These are phyloP conservation scores for Paecilomyces sp. DNA, from an alignment of 2,329 filamentous ascomycete species.

Conservation along the genomic window DNA sequence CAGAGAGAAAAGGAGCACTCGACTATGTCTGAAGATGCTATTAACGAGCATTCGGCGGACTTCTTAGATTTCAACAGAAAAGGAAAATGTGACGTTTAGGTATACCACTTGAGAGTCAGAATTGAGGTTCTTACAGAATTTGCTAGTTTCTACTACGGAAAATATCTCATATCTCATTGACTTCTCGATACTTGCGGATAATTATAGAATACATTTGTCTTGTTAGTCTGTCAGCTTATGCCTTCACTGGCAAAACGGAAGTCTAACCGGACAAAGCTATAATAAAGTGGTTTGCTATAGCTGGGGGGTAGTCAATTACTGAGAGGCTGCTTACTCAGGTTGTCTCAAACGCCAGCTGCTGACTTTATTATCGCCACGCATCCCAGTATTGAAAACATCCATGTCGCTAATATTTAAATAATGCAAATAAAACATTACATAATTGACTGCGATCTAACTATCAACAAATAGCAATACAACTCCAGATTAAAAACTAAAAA, in stretches of 20 bases:
- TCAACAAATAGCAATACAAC: too few relatives aligned
- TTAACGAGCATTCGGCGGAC: neutral
- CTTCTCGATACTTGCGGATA: too few relatives aligned
- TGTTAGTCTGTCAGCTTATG: constrained; percentile 3
- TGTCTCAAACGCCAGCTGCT: constrained; percentile 8
- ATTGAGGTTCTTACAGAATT: neutral
- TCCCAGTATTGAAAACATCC: constrained; percentile 9
- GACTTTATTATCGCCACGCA: constrained; percentile 15
- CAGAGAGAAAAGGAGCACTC: neutral
- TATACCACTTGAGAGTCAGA: neutral
- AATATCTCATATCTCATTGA: too few relatives aligned
- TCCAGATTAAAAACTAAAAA: too few relatives aligned
- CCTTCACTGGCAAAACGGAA: constrained; percentile 12
- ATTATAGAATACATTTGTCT: too few relatives aligned
- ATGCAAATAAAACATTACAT: too few relatives aligned
- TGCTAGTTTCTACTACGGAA: too few relatives aligned
- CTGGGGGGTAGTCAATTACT: neutral
- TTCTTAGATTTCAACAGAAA: constrained; percentile 2
- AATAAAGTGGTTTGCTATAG: constrained; percentile 11
- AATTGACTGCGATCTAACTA: too few relatives aligned
- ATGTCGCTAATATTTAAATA: constrained; percentile 5
- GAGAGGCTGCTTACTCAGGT: constrained; percentile 6
- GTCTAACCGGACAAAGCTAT: constrained; percentile 16
- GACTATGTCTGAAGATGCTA: neutral
- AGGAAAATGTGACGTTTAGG: neutral